Evolutionary conservation across 129 eudicot species (phyloP), one percentile per base, ranked within the genome.

Genomic region (Solidago caesia): DNA sequence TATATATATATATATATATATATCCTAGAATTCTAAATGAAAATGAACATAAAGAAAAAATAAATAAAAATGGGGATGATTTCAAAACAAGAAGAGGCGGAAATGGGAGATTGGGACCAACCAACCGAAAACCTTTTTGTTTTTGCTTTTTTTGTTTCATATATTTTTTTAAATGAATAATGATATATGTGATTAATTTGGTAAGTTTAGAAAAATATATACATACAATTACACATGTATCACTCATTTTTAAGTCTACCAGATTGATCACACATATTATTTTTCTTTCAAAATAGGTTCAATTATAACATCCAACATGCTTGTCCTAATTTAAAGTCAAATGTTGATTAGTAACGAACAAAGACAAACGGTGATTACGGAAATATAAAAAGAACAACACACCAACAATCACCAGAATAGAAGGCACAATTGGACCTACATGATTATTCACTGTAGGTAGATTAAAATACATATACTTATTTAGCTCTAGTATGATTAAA

Each of bases 301-400:
- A 79, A 79, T 79, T 45, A 72, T 79, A 16, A 47, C 78, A 79
- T 39, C 53, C 29, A 64, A 72, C 82, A 72, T 33, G 82, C 73
- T 64, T 79, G 67, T 71, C 65, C 59, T 33, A 67, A 64, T 11
- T 41, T 41, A 46, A 47, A 16, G 39, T 62, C 4, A 46, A 2
- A 3, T 33, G 21, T 59, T 59, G 5, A 68, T 51, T 53, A 13
- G 5, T 44, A 10, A 49, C 7, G 29, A 47, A 25, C 57, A 68
- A 68, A 26, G 51, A 74, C 58, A 27, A 74, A 49, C 81, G 70
- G 27, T 69, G 59, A 68, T 77, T 69, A 59, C 63, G 81, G 70
- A 10, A 68, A 46, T 33, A 53, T 51, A 51, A 11, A 13, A 52
- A 52, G 10, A n/a, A 12, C 0, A 77, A 49, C 60, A 9, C 9